Base-by-base conservation (phyloP, 805 yeast species). In the Ogataea glucozyma region DNA sequence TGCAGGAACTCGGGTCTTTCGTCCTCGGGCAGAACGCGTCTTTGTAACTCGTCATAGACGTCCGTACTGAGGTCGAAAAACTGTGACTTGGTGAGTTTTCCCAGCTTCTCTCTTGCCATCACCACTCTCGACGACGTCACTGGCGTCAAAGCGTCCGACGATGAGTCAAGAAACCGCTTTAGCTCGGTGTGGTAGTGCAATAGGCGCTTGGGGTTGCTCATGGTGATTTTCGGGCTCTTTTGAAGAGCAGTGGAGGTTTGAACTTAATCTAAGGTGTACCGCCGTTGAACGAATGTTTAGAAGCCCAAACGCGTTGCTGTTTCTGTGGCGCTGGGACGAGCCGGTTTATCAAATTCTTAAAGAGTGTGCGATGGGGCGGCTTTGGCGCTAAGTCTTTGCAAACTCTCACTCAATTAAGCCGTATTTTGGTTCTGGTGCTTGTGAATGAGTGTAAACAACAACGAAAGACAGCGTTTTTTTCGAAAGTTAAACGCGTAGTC, bases 51-150 rank as follows among this genome's bases (percentile, higher is more conserved):
- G 65, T 93, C 99, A 61, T 81, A 85, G 10, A 93, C 97, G 62
- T 93, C 99, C 3, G 97, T 89, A 52, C 95, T 80, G 45, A 93
- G 76, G 62, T 93, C 99, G 47, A 76, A 74, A 60, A 93, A 89
- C 65, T 95, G 99, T 6, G 83, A 79, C 22, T 75, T 70, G 2
- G 96, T 83, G 41, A 95, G 74, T 58, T 87, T 88, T 48, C 85
- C 73, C 37, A 91, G 73, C 64, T 91, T 89, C 51, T 85, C 88
- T 52, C 96, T 74, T 3, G 97, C 97, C 59, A 87, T 81, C 29
- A 78, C 80, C 4, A 90, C 90, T 45, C 93, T 57, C n/a, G 76
- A 62, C 11, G 79, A 68, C 27, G 72, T 72, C 22, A 70, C 57
- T 8, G 75, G 69, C 11, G 72, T 58, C 34, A 62, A 53, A 47